Conservation (phyloP, 345 rosid genomes). For the Populus euphratica region DNA sequence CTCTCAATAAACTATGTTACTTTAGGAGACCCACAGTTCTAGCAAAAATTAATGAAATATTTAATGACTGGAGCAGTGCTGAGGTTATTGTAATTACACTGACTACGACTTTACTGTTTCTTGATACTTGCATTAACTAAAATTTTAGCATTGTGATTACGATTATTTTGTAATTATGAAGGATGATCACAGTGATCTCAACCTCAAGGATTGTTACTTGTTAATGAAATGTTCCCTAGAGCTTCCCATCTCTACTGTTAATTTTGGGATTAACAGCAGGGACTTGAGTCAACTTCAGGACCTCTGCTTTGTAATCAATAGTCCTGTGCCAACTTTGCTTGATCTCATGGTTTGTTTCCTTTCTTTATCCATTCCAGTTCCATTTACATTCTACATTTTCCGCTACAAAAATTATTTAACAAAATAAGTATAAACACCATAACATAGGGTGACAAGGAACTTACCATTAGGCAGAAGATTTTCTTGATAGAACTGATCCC, state of each 20-base stretch:
- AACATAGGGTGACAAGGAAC: neutral
- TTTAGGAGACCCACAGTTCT: neutral
- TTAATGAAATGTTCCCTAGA: neutral
- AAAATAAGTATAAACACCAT: no score
- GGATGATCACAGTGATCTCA: neutral
- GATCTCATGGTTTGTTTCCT: neutral
- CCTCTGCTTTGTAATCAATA: no score
- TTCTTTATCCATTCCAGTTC: neutral
- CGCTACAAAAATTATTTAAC: neutral
- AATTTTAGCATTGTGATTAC: neutral
- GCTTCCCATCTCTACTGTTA: neutral
- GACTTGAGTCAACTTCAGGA: neutral
- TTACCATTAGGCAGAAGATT: constrained; percentile 68
- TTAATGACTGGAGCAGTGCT: neutral
- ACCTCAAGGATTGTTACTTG: neutral
- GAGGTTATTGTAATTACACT: neutral
- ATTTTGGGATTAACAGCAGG: neutral
- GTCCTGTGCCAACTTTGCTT: neutral
- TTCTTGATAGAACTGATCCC: constrained; percentile 54
- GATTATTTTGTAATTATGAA: neutral
- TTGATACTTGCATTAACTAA: neutral
- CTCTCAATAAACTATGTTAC: neutral
- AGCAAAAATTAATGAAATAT: neutral
- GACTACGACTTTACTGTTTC: neutral
- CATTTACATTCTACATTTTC: neutral